Evolutionary conservation across 371 early-diverging fungal genomes (phyloP), one percentile per base, ranked within the genome.

Genomic region (Mucor circinelloides): DNA sequence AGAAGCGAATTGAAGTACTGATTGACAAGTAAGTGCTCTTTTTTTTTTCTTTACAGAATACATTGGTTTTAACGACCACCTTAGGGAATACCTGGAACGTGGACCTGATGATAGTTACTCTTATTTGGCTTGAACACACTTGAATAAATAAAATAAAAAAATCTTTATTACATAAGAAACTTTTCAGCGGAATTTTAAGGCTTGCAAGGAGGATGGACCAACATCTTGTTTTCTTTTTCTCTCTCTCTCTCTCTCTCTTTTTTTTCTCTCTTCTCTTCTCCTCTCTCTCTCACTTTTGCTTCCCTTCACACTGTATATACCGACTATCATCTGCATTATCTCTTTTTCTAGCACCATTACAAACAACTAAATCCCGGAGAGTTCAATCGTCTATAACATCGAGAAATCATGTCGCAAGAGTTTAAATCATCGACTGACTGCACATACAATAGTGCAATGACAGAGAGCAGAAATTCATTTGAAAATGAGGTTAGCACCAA

Each of bases 1-100:
- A 98, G 78, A 90, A 91, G 74, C 87, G 97, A 13, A 91, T 99
- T 58, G 97, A 97, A 75, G 77, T 85, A 8, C 75, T 98, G 59
- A 94, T 98, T 67, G 97, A 97, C 48, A 83, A 79, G 83, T 82
- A 78, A 65, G 69, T 50, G 42, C 8, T 28, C 2, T 40, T 30
- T 38, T 25, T 25, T 9, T 23, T 25, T 13, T 50, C 1, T 10
- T 5, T 3, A 23, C 4, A 17, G 5, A 6, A 10, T 21, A 19
- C 1, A 9, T 10, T 9, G 21, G 12, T 46, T 63, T 34, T 31
- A 5, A 40, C 9, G 40, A 40, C 60, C 38, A 31, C 34, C 38
- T 56, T 54, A 78, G 82, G 64, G 76, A 80, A 52, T 80, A 73
- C 28, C 46, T 80, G 19, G 74, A 68, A 58, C 72, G 80, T 19